A percentile compares a stretch with the other conserved stretches of the same genome.
phyloP scores from a whole-genome alignment of 2,329 filamentous ascomycete genomes.

The Alternaria hordeiaustralica region DNA sequence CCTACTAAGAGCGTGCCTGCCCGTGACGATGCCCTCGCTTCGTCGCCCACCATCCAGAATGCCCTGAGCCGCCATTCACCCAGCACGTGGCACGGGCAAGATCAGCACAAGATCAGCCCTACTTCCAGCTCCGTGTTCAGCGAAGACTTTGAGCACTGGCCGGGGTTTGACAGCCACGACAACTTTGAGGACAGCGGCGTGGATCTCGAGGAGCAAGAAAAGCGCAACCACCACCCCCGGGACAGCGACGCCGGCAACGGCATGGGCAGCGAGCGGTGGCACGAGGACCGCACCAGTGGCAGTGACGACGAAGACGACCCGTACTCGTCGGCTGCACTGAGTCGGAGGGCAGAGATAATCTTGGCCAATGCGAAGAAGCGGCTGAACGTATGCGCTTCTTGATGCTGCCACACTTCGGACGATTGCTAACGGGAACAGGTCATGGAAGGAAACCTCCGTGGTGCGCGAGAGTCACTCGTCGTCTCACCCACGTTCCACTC shows the following conservation, averaged over 20 bases:
- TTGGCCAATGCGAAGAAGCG: slow-evolving; percentile 90
- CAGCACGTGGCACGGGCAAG: slow-evolving; percentile 25
- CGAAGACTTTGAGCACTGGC: slow-evolving; percentile 54
- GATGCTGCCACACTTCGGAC: slow-evolving; percentile 2
- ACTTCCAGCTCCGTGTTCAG: slow-evolving; percentile 53
- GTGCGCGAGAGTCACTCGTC: slow-evolving; percentile 74
- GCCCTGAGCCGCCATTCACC: slow-evolving; percentile 20
- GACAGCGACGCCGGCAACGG: slow-evolving; percentile 47
- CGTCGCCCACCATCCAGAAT: slow-evolving; percentile 43
- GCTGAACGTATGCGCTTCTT: slow-evolving; percentile 70
- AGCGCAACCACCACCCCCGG: slow-evolving; percentile 40
- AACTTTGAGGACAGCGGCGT: slow-evolving; percentile 45
- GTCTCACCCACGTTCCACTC: slow-evolving; percentile 59
- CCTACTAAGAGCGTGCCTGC: slow-evolving; percentile 17
- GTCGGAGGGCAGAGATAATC: slow-evolving; percentile 82
- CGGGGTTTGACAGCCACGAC: slow-evolving; percentile 42
- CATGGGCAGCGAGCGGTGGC: slow-evolving; percentile 44
- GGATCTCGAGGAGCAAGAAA: slow-evolving; percentile 43
- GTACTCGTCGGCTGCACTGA: slow-evolving; percentile 67
- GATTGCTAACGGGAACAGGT: slow-evolving; percentile 62
- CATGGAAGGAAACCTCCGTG: slow-evolving; percentile 89
- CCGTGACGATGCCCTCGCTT: slow-evolving; percentile 37
- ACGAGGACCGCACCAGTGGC: slow-evolving; percentile 48
- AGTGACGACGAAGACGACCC: slow-evolving; percentile 62
- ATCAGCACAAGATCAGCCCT: slow-evolving; percentile 39